A percentile compares a stretch with the other conserved stretches of the same genome.
Evolutionary conservation across 2,329 filamentous ascomycete genomes (phyloP).

Genomic region (Ophiocordyceps australis): DNA sequence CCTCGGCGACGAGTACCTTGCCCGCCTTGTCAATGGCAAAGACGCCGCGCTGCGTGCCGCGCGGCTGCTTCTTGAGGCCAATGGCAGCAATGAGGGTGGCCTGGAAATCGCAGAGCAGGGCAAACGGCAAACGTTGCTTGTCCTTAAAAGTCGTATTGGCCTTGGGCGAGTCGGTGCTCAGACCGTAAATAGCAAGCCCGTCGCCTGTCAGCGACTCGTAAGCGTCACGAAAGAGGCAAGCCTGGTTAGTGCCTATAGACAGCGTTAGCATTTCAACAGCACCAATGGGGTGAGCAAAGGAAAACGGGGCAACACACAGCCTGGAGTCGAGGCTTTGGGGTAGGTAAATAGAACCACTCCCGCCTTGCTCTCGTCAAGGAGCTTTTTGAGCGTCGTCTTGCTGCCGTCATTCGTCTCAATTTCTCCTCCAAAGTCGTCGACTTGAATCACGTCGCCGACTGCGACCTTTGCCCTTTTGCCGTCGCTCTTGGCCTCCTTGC

Average conservation of each 20-base stretch:
- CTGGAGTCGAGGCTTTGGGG: constrained; percentile 83
- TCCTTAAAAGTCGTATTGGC: constrained; percentile 85
- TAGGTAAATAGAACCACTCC: constrained; percentile 93
- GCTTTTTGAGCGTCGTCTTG: constrained; percentile 60
- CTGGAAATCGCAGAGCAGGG: constrained; percentile 67
- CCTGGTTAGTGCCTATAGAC: constrained; percentile 72
- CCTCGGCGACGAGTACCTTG: constrained; percentile 57
- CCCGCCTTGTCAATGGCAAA: constrained; percentile 73
- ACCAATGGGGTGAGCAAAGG: constrained; percentile 1
- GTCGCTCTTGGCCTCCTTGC: constrained; percentile 12
- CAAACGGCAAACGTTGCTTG: constrained; percentile 79
- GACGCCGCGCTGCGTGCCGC: constrained; percentile 69
- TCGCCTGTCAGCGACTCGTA: constrained; percentile 58
- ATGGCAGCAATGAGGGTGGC: constrained; percentile 65
- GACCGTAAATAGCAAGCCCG: constrained; percentile 75
- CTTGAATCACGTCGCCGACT: constrained; percentile 35
- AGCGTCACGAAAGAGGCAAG: constrained; percentile 78
- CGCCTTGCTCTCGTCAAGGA: constrained; percentile 66
- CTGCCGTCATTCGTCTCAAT: constrained; percentile 72
- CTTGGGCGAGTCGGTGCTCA: constrained; percentile 75
- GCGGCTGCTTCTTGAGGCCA: constrained; percentile 73
- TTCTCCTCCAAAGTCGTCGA: constrained; percentile 47
- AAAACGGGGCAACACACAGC: constrained; percentile 49
- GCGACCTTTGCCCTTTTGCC: constrained; percentile 20
- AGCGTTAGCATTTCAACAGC: constrained; percentile 1